A percentile compares a stretch with the other conserved stretches of the same genome.
These are phyloP conservation scores for Penicillium simplicissimum DNA, from an alignment of 495 filamentous ascomycete genomes.

Conservation along the genomic window DNA sequence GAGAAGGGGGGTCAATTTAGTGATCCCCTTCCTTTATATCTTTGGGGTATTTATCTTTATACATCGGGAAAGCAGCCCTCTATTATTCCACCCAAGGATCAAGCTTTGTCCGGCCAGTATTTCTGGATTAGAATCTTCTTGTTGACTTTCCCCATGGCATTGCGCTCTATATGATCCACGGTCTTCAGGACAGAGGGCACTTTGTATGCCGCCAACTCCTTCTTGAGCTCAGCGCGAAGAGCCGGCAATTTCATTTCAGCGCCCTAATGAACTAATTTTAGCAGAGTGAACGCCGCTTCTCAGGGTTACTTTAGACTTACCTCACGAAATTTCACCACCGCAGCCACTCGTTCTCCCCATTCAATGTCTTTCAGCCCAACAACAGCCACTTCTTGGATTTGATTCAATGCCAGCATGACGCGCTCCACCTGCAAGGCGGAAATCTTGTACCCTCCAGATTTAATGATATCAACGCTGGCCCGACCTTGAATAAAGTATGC, in stretches of 20 bases:
- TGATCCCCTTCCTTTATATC: too few species aligned
- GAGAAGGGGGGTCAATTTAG: too few species aligned
- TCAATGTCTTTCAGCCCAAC: constrained; percentile 46
- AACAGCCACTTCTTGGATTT: constrained; percentile 45
- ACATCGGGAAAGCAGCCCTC: neutral
- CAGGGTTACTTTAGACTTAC: constrained; percentile 26
- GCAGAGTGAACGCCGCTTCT: neutral
- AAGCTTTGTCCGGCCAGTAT: constrained; percentile 43
- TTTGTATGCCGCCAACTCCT: constrained; percentile 50
- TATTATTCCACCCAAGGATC: neutral
- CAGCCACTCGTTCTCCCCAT: constrained; percentile 49
- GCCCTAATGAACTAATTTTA: neutral
- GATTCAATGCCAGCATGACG: constrained; percentile 40
- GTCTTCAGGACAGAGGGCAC: constrained; percentile 46
- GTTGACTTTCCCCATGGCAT: constrained; percentile 52
- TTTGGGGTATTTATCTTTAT: too few species aligned
- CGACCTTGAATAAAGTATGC: constrained; percentile 50
- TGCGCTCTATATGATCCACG: constrained; percentile 49
- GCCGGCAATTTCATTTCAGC: constrained; percentile 34
- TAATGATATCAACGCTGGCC: constrained; percentile 49
- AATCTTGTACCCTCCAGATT: constrained; percentile 50
- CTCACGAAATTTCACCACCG: constrained; percentile 43
- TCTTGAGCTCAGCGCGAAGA: constrained; percentile 40
- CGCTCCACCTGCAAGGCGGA: constrained; percentile 49
- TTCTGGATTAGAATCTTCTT: constrained; percentile 47